Base-by-base conservation (phyloP, 2,329 filamentous ascomycete genomes). In the Fonsecaea pedrosoi region DNA sequence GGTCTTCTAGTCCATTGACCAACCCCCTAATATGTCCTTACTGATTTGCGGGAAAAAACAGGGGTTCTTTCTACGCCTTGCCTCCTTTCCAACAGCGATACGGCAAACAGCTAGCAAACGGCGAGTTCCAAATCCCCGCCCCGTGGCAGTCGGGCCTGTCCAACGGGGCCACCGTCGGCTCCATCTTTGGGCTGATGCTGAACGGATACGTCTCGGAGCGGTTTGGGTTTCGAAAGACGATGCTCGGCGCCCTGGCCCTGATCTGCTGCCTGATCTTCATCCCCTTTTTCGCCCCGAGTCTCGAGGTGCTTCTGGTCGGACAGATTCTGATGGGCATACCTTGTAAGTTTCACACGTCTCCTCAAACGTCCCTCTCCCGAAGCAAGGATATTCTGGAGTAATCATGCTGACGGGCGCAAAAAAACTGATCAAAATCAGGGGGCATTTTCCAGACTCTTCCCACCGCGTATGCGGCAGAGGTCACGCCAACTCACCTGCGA, bases 21-120 rank as follows among this genome's bases (percentile, higher is more conserved):
- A 10, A 42, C 7, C 3, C 35, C 25, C 25, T 25, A 25, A 25
- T 25, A 25, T 25, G 25, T 25, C 25, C 25, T 25, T 25, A 25
- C 25, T 25, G 25, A 25, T 25, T 25, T 25, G 25, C 25, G 25
- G 25, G 2, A 25, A 25, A 25, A 25, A n/a, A 25, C 25, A 60
- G 40, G 57, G 92, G 90, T 82, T 94, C 94, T 78, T 92, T 95
- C 75, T 94, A 87, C 80, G 79, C 74, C 70, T 80, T 81, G 62
- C 73, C 73, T 0, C 74, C 77, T 60, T 82, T 81, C 71, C 79
- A 78, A 60, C 71, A 70, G 54, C 79, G 79, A 60, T 82, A 62
- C 4, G 63, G 65, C 0, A 50, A 34, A 3, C 54, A 69, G 71
- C 18, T 35, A 2, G 37, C 48, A 2, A 30, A 54, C 34, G 65